Evolutionary conservation across 2,329 filamentous ascomycete species (phyloP).

Genomic region (Calonectria ilicicola): DNA sequence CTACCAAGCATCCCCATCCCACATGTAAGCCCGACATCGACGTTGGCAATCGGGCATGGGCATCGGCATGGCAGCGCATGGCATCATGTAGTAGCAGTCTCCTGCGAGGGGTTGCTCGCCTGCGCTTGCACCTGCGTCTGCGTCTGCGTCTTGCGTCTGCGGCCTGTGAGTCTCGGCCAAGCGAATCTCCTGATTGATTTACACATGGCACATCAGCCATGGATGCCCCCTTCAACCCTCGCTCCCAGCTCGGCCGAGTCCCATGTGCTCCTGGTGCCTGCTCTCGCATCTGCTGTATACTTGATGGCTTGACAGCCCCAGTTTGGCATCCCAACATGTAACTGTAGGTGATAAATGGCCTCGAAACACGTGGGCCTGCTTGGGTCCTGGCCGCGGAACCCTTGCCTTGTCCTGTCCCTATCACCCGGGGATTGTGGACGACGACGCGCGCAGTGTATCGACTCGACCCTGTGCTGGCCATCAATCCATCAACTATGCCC

Average conservation of each 20-base stretch:
- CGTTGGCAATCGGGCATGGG: conserved; percentile 6
- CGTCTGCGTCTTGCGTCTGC: conserved; percentile 7
- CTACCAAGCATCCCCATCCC: conserved; percentile 1
- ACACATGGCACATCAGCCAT: conserved; percentile 1
- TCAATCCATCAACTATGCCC: neutral
- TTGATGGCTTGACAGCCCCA: neutral
- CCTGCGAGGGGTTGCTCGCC: neutral
- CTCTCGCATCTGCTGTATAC: neutral
- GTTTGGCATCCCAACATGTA: neutral
- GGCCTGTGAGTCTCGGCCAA: neutral
- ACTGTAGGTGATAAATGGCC: conserved; percentile 9
- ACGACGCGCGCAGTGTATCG: conserved; percentile 1
- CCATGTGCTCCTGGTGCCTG: neutral
- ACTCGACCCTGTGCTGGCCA: neutral
- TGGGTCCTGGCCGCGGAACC: neutral
- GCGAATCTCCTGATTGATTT: neutral
- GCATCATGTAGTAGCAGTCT: neutral
- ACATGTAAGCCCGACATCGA: conserved; percentile 9
- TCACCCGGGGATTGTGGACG: neutral
- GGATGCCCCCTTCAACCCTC: neutral
- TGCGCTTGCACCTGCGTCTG: neutral
- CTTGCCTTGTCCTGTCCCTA: neutral
- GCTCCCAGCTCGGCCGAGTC: conserved; percentile 11
- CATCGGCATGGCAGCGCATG: neutral
- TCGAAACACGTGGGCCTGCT: conserved; percentile 17